phyloP scores from a whole-genome alignment of 129 eudicot genomes.

The Centella asiatica region DNA sequence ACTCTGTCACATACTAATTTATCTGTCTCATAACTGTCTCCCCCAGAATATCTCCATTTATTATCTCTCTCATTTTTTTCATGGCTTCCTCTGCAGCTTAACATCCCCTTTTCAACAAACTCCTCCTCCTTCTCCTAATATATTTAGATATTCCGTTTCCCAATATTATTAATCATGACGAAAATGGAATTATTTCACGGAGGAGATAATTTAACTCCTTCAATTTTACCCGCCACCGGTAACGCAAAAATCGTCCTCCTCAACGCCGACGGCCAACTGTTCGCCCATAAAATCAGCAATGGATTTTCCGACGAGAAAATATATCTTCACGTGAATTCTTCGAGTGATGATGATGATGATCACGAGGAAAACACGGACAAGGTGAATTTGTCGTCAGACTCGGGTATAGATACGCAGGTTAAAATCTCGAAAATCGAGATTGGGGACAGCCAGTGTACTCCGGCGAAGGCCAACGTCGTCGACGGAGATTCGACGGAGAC shows the following conservation, averaged over 20 bases:
- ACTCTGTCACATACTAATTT: no score
- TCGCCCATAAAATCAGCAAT: not conserved
- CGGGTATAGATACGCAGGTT: not conserved
- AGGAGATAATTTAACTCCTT: not conserved
- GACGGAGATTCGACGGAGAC: not conserved
- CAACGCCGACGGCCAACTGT: not conserved
- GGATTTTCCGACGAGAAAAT: not conserved
- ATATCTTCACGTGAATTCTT: not conserved
- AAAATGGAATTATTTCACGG: not conserved
- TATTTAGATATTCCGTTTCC: not conserved
- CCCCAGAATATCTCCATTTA: not conserved
- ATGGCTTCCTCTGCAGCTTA: not conserved
- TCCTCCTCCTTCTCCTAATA: not conserved
- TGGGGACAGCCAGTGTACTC: not conserved
- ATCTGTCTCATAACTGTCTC: not conserved
- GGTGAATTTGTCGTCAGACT: not conserved
- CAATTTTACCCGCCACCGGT: not conserved
- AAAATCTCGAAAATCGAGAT: not conserved
- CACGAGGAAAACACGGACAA: not conserved
- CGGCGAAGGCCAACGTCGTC: not conserved
- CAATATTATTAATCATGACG: conserved; percentile 2
- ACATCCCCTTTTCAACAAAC: not conserved
- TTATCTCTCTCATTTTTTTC: not conserved
- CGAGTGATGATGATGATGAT: not conserved
- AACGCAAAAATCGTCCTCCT: conserved; percentile 4